These are phyloP conservation scores for Rehmannia glutinosa DNA, from an alignment of 257 asterid genomes.

Conservation along the genomic window DNA sequence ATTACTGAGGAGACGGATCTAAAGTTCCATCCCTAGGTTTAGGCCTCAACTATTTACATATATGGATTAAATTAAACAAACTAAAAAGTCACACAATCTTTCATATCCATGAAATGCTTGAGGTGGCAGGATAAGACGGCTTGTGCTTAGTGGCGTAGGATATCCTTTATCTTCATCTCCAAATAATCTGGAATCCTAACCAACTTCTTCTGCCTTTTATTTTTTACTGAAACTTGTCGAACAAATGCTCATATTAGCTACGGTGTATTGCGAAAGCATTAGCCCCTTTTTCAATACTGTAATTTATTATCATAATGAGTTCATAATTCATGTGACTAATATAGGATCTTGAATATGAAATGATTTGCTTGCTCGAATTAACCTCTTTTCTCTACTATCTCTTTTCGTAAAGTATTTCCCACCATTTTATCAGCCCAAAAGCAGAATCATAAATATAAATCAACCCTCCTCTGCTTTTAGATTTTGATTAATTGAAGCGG, in stretches of 20 bases:
- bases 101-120: too few species aligned
- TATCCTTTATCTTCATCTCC: not conserved
- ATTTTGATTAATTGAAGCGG: too few species aligned
- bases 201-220: not conserved
- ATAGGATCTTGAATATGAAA: not conserved
- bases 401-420: not conserved
- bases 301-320: not conserved
- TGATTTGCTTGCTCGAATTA: not conserved
- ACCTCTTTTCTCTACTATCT: too few species aligned
- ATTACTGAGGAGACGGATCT: not conserved
- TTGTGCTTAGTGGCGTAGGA: not conserved
- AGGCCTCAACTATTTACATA: not conserved
- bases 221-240: not conserved
- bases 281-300: not conserved
- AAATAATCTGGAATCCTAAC: constrained; percentile 5
- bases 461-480: too few species aligned
- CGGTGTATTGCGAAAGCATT: not conserved
- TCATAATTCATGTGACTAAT: too few species aligned
- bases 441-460: too few species aligned
- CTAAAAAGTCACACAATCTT: not conserved
- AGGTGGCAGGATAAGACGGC: not conserved
- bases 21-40: not conserved
- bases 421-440: not conserved
- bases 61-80: not conserved
- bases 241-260: not conserved